Percentiles rank a stretch among this genome's conserved stretches.
These are phyloP conservation scores for Cyclotella choctawhatcheeana DNA, from an alignment of 108 stramenopile genomes.

Conservation along the genomic window DNA sequence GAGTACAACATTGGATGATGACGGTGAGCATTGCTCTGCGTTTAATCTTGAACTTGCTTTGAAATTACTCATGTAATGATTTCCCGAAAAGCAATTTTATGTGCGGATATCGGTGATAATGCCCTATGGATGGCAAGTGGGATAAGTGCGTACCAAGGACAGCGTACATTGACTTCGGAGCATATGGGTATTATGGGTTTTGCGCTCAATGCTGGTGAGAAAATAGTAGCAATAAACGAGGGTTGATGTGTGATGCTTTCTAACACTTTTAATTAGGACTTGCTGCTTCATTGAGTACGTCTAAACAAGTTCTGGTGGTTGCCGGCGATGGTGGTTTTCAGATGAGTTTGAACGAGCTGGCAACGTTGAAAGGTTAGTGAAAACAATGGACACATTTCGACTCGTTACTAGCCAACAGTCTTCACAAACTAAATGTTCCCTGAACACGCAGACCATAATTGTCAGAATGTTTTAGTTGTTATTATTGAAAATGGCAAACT, in stretches of 20 bases:
- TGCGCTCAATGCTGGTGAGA: slow-evolving; percentile 38
- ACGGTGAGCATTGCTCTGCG: no score
- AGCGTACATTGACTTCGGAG: slow-evolving; percentile 55
- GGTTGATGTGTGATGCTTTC: no score
- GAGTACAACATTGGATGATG: slow-evolving; percentile 8
- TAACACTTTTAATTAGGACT: no score
- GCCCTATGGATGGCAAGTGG: slow-evolving; percentile 39
- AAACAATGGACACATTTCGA: not conserved
- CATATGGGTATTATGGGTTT: slow-evolving; percentile 62
- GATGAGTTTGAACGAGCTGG: slow-evolving; percentile 47
- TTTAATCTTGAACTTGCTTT: no score
- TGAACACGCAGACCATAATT: slow-evolving; percentile 9
- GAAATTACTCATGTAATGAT: no score
- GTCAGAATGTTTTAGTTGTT: slow-evolving; percentile 32
- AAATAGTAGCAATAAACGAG: no score
- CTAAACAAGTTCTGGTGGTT: slow-evolving; percentile 33
- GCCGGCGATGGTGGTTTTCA: slow-evolving; percentile 57
- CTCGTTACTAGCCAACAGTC: not conserved
- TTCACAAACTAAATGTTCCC: not conserved
- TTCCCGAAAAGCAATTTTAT: slow-evolving; percentile 22
- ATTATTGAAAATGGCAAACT: slow-evolving; percentile 18
- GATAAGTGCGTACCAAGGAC: slow-evolving; percentile 30
- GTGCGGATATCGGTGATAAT: slow-evolving; percentile 48
- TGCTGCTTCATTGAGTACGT: slow-evolving; percentile 6
- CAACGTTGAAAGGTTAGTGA: slow-evolving; percentile 15